Evolutionary conservation across 2,329 filamentous ascomycete genomes (phyloP), one percentile per base, ranked within the genome.

Genomic region (Cadophora luteo-olivacea): DNA sequence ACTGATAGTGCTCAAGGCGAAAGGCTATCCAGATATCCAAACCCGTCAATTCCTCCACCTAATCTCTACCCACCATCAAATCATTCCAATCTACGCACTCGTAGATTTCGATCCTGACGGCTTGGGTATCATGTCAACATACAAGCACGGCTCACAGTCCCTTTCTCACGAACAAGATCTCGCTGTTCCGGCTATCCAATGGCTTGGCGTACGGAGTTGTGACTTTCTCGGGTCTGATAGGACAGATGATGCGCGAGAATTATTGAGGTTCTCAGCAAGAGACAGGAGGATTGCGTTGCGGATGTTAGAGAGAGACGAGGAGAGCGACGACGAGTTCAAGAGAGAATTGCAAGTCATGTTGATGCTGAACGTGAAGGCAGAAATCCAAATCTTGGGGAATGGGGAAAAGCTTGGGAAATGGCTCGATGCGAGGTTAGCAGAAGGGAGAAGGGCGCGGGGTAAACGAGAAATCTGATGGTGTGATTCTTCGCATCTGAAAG

Each of bases 31-130:
- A 0, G 93, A 96, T 73, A 81, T 95, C 60, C 84, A 86, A 0
- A 93, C 92, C 0, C 84, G 91, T 8, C 83, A 84, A 19, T 89
- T 95, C 64, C 80, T 95, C 1, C 83, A 84, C 52, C 77, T 82
- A 14, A 65, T 93, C 0, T 83, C 85, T 48, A 77, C 73, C 0
- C 78, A 77, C 9, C 81, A 80, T 24, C 85, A 86, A 0, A 76
- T 78, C 0, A 78, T 91, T 25, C 86, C 87, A 1, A 85, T 92
- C 7, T 84, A 87, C 64, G 87, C 84, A 0, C 81, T 96, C 0
- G 85, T 92, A 1, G 93, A 97, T 74, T 92, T 87, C 68, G 92
- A 96, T 73, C 92, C 92, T 0, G 87, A 95, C 70, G 92, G 93
- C 0, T 79, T 95, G 33, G 86, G 85, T 2, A 96, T 97, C 51